Evolutionary conservation across 2,329 filamentous ascomycete genomes (phyloP).

Genomic region (Metarhizium brunneum): DNA sequence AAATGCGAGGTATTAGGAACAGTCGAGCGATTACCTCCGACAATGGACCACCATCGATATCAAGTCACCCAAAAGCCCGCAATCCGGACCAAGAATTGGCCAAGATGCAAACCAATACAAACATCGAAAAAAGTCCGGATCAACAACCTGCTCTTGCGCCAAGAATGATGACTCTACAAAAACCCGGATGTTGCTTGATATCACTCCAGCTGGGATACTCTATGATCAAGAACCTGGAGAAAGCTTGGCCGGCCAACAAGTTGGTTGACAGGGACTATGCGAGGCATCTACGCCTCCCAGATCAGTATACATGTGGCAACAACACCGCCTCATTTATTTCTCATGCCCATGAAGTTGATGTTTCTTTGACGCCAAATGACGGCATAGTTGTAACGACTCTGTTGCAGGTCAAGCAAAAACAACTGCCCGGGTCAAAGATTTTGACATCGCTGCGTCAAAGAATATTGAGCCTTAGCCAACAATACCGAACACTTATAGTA

Average conservation of each 20-base stretch:
- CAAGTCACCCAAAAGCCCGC: not conserved
- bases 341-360: slow-evolving; percentile 54
- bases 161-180: slow-evolving; percentile 6
- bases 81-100: not conserved
- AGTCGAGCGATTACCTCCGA: not conserved
- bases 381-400: slow-evolving; percentile 65
- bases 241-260: slow-evolving; percentile 35
- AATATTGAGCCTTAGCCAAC: slow-evolving; percentile 39
- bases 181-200: slow-evolving; percentile 34
- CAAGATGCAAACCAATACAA: not conserved
- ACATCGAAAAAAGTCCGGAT: not conserved
- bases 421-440: slow-evolving; percentile 43
- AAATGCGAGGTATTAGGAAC: slow-evolving; percentile 1
- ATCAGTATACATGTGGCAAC: slow-evolving; percentile 11
- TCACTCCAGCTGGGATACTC: slow-evolving; percentile 37
- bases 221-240: slow-evolving; percentile 41
- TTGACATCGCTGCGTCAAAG: slow-evolving; percentile 43
- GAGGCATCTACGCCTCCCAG: slow-evolving; percentile 12
- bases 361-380: slow-evolving; percentile 58
- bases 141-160: slow-evolving; percentile 8
- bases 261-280: slow-evolving; percentile 53
- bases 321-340: slow-evolving; percentile 3
- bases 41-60: not conserved
- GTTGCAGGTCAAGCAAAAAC: slow-evolving; percentile 61
- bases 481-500: slow-evolving; percentile 61